Percentiles rank a stretch among this genome's conserved stretches.
Evolutionary conservation across 129 eudicot genomes (phyloP).

Genomic region (Flaveria linearis): DNA sequence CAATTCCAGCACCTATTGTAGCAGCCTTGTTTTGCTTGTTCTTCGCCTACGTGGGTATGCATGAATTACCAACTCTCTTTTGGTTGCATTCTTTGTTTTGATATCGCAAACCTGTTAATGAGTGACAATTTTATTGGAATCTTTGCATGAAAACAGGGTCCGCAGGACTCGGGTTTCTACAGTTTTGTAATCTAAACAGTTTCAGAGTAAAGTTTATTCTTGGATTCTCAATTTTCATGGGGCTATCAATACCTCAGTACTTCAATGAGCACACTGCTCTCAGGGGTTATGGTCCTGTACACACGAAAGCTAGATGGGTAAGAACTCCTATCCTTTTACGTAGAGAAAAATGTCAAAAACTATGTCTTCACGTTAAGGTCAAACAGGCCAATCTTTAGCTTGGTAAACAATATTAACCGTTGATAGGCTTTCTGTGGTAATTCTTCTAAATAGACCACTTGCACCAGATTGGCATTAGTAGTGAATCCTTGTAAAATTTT

Average conservation of each 20-base stretch:
- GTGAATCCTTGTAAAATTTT: too few species aligned
- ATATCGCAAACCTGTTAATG: not conserved
- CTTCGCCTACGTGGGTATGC: conserved; percentile 95
- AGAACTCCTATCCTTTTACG: not conserved
- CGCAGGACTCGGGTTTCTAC: conserved; percentile 84
- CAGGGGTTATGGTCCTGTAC: conserved; percentile 76
- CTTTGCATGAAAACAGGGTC: conserved; percentile 52
- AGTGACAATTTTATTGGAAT: not conserved
- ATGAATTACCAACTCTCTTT: not conserved
- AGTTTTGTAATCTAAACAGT: conserved; percentile 90
- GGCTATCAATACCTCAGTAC: conserved; percentile 88
- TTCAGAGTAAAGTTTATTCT: conserved; percentile 87
- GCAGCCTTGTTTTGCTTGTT: conserved; percentile 83
- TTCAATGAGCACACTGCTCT: conserved; percentile 77
- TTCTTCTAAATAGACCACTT: too few species aligned
- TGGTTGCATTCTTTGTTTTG: not conserved
- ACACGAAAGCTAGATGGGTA: conserved; percentile 94
- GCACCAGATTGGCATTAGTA: too few species aligned
- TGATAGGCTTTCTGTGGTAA: too few species aligned
- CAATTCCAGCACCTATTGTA: conserved; percentile 91
- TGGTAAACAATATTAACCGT: too few species aligned
- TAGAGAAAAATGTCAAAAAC: too few species aligned
- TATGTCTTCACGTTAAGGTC: too few species aligned
- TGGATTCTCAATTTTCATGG: conserved; percentile 91
- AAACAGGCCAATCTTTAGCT: too few species aligned